Evolutionary conservation across 208 protist genomes (phyloP), one percentile per base, ranked within the genome.

Genomic region (Acanthamoeba castellanii): DNA sequence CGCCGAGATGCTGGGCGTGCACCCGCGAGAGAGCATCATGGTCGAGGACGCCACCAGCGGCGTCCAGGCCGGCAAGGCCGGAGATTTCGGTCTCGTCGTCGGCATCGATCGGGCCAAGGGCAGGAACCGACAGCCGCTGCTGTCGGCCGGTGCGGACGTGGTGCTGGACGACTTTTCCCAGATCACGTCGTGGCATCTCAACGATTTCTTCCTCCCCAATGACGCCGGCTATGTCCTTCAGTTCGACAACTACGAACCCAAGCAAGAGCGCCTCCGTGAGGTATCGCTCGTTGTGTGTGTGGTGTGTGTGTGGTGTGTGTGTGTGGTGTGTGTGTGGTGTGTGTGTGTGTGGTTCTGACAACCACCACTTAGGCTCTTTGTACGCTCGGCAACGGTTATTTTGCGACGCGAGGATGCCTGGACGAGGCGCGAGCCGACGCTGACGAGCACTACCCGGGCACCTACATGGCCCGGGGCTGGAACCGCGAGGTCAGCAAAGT

Each of bases 341-440:
- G 37, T 42, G 37, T 42, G 37, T 42, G 37, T 42, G 37, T 42
- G 52, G 0, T 18, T 55, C 52, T 20, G 52, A 22, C 16, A 13
- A 6, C 52, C 52, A 47, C 42, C 42, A 47, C 42, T 37, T 32
- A 94, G 70, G 81, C 91, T 37, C 81, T 94, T 16, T 89, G 91
- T 22, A 94, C 91, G 37, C 66, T 94, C 6, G 91, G 91, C 20
- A 94, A 94, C 47, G 91, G 91, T 9, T 94, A 94, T 25, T 94
- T 94, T 87, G 70, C 91, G 1, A 94, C 91, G 50, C 81, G 74
- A 16, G 91, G 91, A 27, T 55, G 52, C 37, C 42, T 87, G 37
- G 91, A 94, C 37, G 91, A 94, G 47, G 57, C 91, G 1, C 47
- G 74, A 61, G 57, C 34, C 34, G 81, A 89, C 55, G 20, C 37